These are phyloP conservation scores for Yamagishiella unicocca DNA, from an alignment of 139 green algal genomes.

Conservation along the genomic window DNA sequence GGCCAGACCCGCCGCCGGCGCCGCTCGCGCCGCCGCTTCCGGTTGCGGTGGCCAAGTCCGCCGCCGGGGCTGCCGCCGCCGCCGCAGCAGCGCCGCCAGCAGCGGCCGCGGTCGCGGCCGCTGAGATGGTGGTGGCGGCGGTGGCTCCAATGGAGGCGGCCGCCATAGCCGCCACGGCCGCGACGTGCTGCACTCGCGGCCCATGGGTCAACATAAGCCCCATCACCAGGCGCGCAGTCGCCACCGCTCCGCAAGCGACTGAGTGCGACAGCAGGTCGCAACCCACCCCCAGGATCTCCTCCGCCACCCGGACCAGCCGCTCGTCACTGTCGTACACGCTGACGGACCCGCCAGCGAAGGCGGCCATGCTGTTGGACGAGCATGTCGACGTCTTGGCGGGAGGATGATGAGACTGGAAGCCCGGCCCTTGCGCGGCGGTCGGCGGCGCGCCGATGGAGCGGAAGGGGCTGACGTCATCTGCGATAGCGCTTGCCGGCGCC, in stretches of 20 bases:
- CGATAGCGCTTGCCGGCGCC: background rate
- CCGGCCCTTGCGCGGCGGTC: background rate
- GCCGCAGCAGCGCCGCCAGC: background rate
- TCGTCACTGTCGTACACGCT: slow-evolving; percentile 5
- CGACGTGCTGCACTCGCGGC: too few relatives aligned
- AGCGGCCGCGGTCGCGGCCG: background rate
- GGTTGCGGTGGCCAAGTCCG: background rate
- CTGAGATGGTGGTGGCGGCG: too few relatives aligned
- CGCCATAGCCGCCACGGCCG: background rate
- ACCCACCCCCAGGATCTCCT: slow-evolving; percentile 16
- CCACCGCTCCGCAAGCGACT: background rate
- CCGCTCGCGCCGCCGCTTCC: background rate
- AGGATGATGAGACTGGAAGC: too few relatives aligned
- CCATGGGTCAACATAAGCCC: background rate
- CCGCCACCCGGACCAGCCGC: background rate
- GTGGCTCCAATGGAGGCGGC: background rate
- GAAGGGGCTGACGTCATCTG: background rate
- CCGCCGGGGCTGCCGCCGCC: background rate
- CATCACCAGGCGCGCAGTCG: background rate
- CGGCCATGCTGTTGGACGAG: too few relatives aligned
- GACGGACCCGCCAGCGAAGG: too few relatives aligned
- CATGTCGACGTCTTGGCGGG: too few relatives aligned
- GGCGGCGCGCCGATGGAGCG: background rate
- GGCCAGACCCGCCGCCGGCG: background rate
- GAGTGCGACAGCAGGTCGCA: slow-evolving; percentile 12